A percentile compares a stretch with the other conserved stretches of the same genome.
These are phyloP conservation scores for Liriodendron chinense DNA, from an alignment of 164 flowering plant genomes.

Conservation along the genomic window DNA sequence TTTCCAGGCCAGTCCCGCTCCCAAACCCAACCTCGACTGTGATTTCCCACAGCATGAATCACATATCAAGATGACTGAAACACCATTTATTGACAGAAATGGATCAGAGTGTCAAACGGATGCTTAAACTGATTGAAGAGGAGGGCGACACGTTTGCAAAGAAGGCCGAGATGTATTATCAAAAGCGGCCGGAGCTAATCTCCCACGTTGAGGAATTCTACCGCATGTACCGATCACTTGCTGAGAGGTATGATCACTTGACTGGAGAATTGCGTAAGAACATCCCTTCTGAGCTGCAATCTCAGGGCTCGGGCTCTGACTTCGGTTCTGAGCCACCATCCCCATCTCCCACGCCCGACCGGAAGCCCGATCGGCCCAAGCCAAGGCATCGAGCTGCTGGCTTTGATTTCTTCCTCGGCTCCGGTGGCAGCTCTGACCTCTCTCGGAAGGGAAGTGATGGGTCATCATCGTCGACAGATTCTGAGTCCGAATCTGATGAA, in stretches of 20 bases:
- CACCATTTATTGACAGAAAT: conserved; percentile 50
- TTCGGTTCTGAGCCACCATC: conserved; percentile 43
- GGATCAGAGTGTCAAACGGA: conserved; percentile 73
- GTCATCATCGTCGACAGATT: conserved; percentile 41
- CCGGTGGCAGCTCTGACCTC: conserved; percentile 48
- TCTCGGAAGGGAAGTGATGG: conserved; percentile 51
- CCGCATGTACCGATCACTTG: conserved; percentile 80
- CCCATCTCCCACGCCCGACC: conserved; percentile 35
- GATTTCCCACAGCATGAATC: neutral
- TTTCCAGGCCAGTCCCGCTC: too few species aligned
- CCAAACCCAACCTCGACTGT: too few species aligned
- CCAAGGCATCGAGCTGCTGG: conserved; percentile 69
- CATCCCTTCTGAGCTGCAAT: conserved; percentile 60
- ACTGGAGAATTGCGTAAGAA: conserved; percentile 76
- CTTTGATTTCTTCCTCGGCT: conserved; percentile 74
- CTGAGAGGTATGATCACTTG: conserved; percentile 83
- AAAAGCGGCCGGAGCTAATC: conserved; percentile 74
- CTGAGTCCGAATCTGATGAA: conserved; percentile 64
- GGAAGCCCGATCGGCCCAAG: conserved; percentile 28
- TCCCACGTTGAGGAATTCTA: conserved; percentile 78
- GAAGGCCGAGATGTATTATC: conserved; percentile 90
- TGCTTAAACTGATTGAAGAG: conserved; percentile 87
- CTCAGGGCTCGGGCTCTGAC: conserved; percentile 67
- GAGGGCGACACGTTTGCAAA: conserved; percentile 90
- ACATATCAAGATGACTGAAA: conserved; percentile 1